Evolutionary conservation across 2,329 filamentous ascomycete genomes (phyloP).

Genomic region (Hypomyces perniciosus): DNA sequence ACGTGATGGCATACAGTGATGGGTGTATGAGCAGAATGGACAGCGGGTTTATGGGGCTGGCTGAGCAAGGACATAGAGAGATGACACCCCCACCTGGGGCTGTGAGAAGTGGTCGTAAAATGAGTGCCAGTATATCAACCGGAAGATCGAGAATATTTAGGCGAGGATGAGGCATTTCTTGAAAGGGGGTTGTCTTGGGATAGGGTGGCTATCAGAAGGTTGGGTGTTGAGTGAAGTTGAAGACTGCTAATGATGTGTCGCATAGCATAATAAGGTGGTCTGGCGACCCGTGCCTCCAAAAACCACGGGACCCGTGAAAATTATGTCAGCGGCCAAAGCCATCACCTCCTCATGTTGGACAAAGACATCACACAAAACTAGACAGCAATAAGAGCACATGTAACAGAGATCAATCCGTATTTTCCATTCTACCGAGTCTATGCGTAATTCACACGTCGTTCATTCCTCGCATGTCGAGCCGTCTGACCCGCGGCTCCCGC

Average conservation of each 20-base stretch:
- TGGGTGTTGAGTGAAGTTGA: no score
- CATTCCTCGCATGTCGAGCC: constrained; percentile 15
- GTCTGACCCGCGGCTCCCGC: constrained; percentile 9
- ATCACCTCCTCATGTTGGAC: no score
- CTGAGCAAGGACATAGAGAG: constrained; percentile 24
- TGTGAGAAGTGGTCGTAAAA: constrained; percentile 25
- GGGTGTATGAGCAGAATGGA: constrained; percentile 28
- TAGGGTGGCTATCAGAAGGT: no score
- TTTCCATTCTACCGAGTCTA: constrained; percentile 35
- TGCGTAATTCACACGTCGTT: constrained; percentile 27
- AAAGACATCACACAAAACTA: background rate
- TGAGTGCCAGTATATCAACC: constrained; percentile 27
- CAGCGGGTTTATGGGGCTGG: constrained; percentile 19
- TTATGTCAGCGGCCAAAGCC: no score
- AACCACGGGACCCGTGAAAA: no score
- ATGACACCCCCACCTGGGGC: constrained; percentile 16
- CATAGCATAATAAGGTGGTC: no score
- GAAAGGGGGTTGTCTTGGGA: no score
- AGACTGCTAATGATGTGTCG: no score
- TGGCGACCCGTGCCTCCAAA: no score
- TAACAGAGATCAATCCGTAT: constrained; percentile 22
- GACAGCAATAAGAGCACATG: background rate
- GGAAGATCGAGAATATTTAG: constrained; percentile 29
- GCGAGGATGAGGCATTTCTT: constrained; percentile 9
- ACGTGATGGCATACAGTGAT: constrained; percentile 26